These are phyloP conservation scores for Metarhizium robertsii DNA, from an alignment of 2,329 filamentous ascomycete genomes.

Conservation along the genomic window DNA sequence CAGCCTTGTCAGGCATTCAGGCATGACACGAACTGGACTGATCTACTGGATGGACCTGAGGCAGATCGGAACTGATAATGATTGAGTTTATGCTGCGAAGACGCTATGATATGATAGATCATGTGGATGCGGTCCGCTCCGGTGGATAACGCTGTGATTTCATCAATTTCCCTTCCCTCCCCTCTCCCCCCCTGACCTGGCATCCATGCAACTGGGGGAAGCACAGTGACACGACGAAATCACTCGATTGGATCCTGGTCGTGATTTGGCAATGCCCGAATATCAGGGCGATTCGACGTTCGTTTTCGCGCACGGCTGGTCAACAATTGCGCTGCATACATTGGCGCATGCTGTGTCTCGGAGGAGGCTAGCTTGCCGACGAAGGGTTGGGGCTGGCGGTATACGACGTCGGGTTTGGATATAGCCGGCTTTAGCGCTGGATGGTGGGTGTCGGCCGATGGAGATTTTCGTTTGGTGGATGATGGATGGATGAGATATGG, in stretches of 20 bases:
- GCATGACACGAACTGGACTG: background rate
- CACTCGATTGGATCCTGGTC: slow-evolving; percentile 24
- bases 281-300: slow-evolving; percentile 20
- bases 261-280: slow-evolving; percentile 22
- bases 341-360: background rate
- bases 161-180: background rate
- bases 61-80: background rate
- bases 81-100: background rate
- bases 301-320: background rate
- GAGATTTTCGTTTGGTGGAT: background rate
- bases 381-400: slow-evolving; percentile 13
- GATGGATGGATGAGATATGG: background rate
- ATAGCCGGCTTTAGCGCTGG: slow-evolving; percentile 8
- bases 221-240: background rate
- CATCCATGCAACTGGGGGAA: background rate
- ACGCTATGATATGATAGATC: background rate
- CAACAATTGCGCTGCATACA: background rate
- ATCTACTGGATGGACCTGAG: background rate
- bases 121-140: background rate
- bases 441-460: background rate
- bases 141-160: background rate
- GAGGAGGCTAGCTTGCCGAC: slow-evolving; percentile 18
- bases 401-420: slow-evolving; percentile 1
- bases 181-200: background rate
- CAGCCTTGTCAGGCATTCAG: background rate